Percentiles rank a stretch among this genome's conserved stretches.
phyloP scores from a whole-genome alignment of 306 rosid species.

The Cyamopsis tetragonoloba region DNA sequence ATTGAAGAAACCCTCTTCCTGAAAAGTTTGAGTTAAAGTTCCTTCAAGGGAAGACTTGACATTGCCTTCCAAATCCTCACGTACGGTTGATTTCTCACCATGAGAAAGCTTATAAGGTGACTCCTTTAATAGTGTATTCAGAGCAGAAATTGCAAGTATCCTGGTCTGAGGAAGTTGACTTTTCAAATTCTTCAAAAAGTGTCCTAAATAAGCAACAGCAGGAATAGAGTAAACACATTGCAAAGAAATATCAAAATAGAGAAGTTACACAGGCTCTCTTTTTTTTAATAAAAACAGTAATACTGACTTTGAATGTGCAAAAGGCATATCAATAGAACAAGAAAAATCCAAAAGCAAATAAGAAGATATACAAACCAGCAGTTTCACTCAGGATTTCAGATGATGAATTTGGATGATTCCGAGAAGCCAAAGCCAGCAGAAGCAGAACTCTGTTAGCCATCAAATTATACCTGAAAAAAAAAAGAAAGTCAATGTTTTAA shows the following conservation, averaged over 20 bases:
- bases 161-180: slow-evolving; percentile 99
- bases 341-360: slow-evolving; percentile 11
- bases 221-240: slow-evolving; percentile 11
- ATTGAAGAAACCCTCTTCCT: slow-evolving; percentile 87
- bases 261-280: too few species aligned
- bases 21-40: slow-evolving; percentile 76
- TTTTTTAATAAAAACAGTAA: slow-evolving; percentile 3
- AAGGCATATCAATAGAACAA: not conserved
- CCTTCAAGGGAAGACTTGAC: slow-evolving; percentile 82
- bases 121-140: slow-evolving; percentile 86
- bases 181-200: slow-evolving; percentile 85
- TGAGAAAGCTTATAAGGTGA: slow-evolving; percentile 83
- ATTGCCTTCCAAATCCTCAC: slow-evolving; percentile 45
- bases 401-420: slow-evolving; percentile 75
- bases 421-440: slow-evolving; percentile 87
- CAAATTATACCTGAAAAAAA: slow-evolving; percentile 72
- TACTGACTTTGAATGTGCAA: not conserved
- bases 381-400: slow-evolving; percentile 83
- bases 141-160: slow-evolving; percentile 93
- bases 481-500: slow-evolving; percentile 20
- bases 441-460: slow-evolving; percentile 97
- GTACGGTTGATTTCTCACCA: slow-evolving; percentile 37
- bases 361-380: slow-evolving; percentile 59
- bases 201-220: slow-evolving; percentile 54
- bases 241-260: too few species aligned